Percentiles rank a stretch among this genome's conserved stretches.
Evolutionary conservation across 352 stramenopile genomes (phyloP).

Genomic region (Globisporangium solare): DNA sequence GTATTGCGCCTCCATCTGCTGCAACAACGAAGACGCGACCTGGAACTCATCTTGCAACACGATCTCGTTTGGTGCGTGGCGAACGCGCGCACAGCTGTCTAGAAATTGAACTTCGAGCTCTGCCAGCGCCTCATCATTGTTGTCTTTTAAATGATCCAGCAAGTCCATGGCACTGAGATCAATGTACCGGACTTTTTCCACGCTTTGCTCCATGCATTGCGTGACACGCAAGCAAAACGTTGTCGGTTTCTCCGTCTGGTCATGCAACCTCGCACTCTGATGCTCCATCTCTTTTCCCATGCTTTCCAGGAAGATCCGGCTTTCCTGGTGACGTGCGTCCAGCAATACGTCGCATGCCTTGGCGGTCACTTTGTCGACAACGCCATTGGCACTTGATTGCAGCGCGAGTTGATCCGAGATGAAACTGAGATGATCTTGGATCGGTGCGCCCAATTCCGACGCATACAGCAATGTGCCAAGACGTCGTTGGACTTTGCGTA

Average conservation of each 20-base stretch:
- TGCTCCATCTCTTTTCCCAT: conserved; percentile 43
- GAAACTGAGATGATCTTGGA: conserved; percentile 49
- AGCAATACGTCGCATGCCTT: conserved; percentile 54
- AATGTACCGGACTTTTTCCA: conserved; percentile 51
- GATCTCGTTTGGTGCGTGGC: conserved; percentile 64
- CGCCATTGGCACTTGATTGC: conserved; percentile 56
- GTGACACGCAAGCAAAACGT: conserved; percentile 60
- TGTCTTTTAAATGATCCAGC: conserved; percentile 70
- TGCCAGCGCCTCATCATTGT: conserved; percentile 46
- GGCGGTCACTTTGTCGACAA: conserved; percentile 60
- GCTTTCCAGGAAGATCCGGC: conserved; percentile 50
- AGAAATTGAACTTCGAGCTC: conserved; percentile 45
- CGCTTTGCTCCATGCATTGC: conserved; percentile 50
- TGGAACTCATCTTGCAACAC: conserved; percentile 61
- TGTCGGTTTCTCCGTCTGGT: conserved; percentile 49
- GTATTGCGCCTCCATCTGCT: conserved; percentile 73
- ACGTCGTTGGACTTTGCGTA: conserved; percentile 75
- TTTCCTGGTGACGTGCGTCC: conserved; percentile 36
- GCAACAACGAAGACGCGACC: conserved; percentile 43
- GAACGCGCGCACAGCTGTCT: conserved; percentile 43
- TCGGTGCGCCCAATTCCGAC: conserved; percentile 49
- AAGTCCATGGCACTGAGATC: conserved; percentile 69
- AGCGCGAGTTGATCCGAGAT: conserved; percentile 51
- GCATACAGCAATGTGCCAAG: conserved; percentile 68
- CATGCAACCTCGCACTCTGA: conserved; percentile 54